phyloP scores from a whole-genome alignment of 192 early-diverging fungal species.

The Coemansia sp. region DNA sequence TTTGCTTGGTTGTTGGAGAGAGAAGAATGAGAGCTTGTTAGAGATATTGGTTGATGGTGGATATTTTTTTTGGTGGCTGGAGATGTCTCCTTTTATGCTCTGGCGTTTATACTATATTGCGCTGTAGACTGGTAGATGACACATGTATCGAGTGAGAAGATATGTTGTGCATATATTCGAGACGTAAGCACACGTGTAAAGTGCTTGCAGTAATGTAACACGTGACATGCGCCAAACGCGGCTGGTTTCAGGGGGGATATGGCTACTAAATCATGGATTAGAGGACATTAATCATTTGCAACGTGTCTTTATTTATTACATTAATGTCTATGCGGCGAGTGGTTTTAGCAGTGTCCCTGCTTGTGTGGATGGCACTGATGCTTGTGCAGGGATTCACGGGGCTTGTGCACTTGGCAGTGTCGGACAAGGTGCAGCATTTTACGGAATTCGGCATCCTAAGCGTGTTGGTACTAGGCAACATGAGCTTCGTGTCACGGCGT shows the following conservation, averaged over 20 bases:
- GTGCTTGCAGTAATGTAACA: constrained; percentile 6
- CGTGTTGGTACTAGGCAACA: constrained; percentile 17
- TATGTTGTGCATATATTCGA: constrained; percentile 2
- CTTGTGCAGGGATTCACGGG: constrained; percentile 45
- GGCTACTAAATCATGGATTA: neutral
- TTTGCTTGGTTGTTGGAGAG: neutral
- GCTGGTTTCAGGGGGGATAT: neutral
- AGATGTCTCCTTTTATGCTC: neutral
- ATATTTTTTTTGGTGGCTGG: neutral
- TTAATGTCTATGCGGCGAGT: constrained; percentile 6
- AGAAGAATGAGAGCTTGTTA: neutral
- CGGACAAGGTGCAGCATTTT: constrained; percentile 52
- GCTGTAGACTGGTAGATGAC: neutral
- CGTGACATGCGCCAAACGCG: constrained; percentile 12
- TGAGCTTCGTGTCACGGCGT: constrained; percentile 31
- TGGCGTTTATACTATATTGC: neutral
- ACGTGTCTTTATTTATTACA: neutral
- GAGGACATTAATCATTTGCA: neutral
- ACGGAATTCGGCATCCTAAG: constrained; percentile 38
- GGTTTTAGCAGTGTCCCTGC: constrained; percentile 13
- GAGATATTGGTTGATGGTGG: neutral
- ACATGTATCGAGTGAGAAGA: neutral
- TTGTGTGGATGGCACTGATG: constrained; percentile 32
- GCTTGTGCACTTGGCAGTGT: constrained; percentile 21
- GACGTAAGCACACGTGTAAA: neutral